phyloP scores from a whole-genome alignment of 2,329 filamentous ascomycete species.

The Periconia sp. region DNA sequence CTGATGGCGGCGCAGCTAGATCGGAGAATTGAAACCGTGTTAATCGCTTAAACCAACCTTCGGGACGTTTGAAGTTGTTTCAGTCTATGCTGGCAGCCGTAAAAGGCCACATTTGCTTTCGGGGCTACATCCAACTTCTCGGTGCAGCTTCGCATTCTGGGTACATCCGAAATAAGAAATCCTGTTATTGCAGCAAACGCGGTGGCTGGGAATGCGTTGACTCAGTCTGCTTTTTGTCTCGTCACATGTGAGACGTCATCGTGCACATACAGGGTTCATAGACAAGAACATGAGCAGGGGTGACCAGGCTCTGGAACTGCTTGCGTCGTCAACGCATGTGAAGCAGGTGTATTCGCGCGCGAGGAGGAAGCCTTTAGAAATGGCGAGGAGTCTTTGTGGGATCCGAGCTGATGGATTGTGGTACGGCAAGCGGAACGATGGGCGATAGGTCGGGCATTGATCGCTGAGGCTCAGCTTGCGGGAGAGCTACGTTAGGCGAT shows the following conservation, averaged over 20 bases:
- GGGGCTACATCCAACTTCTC: too few species aligned
- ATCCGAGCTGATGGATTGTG: neutral
- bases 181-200: conserved; percentile 1
- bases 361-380: too few species aligned
- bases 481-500: conserved; percentile 13
- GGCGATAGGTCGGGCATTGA: conserved; percentile 2
- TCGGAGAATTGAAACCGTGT: too few species aligned
- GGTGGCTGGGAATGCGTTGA: conserved; percentile 7
- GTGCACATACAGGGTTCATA: conserved; percentile 8
- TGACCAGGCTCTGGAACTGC: conserved; percentile 6
- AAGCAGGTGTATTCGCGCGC: too few species aligned
- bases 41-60: too few species aligned
- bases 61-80: too few species aligned
- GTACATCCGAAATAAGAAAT: conserved; percentile 3
- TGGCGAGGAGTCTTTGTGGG: too few species aligned
- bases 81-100: too few species aligned
- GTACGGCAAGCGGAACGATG: neutral
- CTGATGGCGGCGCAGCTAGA: too few species aligned
- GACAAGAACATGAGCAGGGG: conserved; percentile 9
- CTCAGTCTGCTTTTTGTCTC: neutral
- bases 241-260: conserved; percentile 15
- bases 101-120: too few species aligned
- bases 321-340: neutral
- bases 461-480: conserved; percentile 5
- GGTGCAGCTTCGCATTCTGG: conserved; percentile 12